These are phyloP conservation scores for Linnemannia exigua DNA, from an alignment of 192 early-diverging fungal species.

Conservation along the genomic window DNA sequence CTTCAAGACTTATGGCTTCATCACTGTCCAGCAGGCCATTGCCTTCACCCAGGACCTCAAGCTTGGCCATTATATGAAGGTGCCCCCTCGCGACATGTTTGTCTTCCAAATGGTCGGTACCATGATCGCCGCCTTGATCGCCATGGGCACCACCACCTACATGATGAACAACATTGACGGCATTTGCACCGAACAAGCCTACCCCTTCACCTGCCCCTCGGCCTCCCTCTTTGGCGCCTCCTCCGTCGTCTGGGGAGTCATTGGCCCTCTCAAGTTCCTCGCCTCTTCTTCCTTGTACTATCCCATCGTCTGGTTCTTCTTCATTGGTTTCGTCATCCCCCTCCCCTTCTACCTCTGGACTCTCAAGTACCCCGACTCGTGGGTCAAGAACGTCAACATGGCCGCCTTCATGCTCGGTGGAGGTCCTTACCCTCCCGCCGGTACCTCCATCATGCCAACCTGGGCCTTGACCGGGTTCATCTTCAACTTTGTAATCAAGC, in stretches of 20 bases:
- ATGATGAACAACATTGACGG: slow-evolving; percentile 69
- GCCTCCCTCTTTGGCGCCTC: slow-evolving; percentile 75
- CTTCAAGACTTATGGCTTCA: slow-evolving; percentile 79
- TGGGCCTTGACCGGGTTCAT: slow-evolving; percentile 72
- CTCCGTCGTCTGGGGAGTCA: slow-evolving; percentile 85
- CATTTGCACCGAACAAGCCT: slow-evolving; percentile 72
- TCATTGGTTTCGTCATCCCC: slow-evolving; percentile 78
- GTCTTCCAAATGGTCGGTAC: slow-evolving; percentile 83
- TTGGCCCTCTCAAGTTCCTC: slow-evolving; percentile 81
- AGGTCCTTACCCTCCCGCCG: slow-evolving; percentile 73
- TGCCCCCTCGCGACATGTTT: slow-evolving; percentile 87
- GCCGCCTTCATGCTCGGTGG: slow-evolving; percentile 76
- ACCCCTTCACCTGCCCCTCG: slow-evolving; percentile 77
- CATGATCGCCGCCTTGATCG: slow-evolving; percentile 75
- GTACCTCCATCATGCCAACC: slow-evolving; percentile 62
- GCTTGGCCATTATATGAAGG: slow-evolving; percentile 87
- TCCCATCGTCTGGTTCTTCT: slow-evolving; percentile 65
- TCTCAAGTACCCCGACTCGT: slow-evolving; percentile 73
- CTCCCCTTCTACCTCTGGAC: slow-evolving; percentile 78
- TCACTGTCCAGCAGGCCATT: slow-evolving; percentile 72
- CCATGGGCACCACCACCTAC: slow-evolving; percentile 77
- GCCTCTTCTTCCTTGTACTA: slow-evolving; percentile 62
- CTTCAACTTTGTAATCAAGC: slow-evolving; percentile 80
- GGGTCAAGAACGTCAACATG: slow-evolving; percentile 78
- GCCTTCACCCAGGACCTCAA: slow-evolving; percentile 77